These are phyloP conservation scores for Fragaria vesca DNA, from an alignment of 306 rosid genomes.

Conservation along the genomic window DNA sequence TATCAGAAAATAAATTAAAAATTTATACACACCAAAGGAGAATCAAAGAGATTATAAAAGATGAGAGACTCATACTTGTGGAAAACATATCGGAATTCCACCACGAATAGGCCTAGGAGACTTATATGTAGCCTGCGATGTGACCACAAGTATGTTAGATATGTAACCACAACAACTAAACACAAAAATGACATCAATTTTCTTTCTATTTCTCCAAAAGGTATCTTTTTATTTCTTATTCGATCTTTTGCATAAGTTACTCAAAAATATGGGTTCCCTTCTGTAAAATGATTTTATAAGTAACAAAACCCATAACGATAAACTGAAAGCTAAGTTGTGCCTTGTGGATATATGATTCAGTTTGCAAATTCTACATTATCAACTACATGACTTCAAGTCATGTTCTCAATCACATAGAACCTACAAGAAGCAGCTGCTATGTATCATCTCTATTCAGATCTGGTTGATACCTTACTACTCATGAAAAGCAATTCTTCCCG, in stretches of 20 bases:
- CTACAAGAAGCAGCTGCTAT: background rate
- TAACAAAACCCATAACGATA: background rate
- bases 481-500: slow-evolving; percentile 73
- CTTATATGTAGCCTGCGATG: slow-evolving; percentile 57
- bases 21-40: background rate
- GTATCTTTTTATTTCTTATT: background rate
- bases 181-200: background rate
- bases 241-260: background rate
- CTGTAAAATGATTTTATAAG: background rate
- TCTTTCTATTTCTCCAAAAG: background rate
- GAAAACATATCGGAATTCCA: slow-evolving; percentile 79
- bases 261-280: background rate
- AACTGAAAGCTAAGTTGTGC: background rate
- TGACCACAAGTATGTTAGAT: background rate
- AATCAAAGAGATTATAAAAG: slow-evolving; percentile 10
- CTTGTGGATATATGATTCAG: background rate
- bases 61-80: slow-evolving; percentile 54
- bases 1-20: background rate
- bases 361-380: background rate
- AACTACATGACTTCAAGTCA: background rate
- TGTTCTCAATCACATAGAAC: background rate
- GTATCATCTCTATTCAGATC: slow-evolving; percentile 1
- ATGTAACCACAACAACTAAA: background rate
- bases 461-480: slow-evolving; percentile 56
- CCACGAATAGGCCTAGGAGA: slow-evolving; percentile 81